Conservation (phyloP, 2,329 filamentous ascomycete species). For the Trichoderma simmonsii region DNA sequence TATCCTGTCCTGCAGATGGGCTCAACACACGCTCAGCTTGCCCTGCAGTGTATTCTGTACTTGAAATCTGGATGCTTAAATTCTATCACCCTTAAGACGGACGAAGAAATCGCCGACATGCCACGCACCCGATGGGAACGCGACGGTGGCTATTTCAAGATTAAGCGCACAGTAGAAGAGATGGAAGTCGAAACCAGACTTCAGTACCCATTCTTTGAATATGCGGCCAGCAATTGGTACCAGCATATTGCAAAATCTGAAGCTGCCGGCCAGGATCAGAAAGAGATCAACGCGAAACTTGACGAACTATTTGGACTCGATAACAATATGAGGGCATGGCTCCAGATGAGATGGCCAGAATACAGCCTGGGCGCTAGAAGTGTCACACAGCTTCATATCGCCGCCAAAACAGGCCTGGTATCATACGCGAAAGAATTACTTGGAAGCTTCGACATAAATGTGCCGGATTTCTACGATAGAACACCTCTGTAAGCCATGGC, state of each 20-base stretch:
- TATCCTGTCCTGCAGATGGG: conserved; percentile 24
- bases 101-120: not conserved
- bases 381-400: conserved; percentile 21
- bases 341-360: conserved; percentile 19
- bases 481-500: conserved; percentile 25
- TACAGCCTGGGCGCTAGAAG: not conserved
- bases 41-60: conserved; percentile 24
- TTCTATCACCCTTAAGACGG: not conserved
- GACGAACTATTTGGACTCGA: conserved; percentile 17
- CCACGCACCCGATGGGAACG: not conserved
- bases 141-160: not conserved
- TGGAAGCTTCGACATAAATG: conserved; percentile 19
- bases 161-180: not conserved
- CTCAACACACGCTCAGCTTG: conserved; percentile 24
- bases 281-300: conserved; percentile 15
- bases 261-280: conserved; percentile 21
- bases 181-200: conserved; percentile 14
- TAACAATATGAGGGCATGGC: conserved; percentile 17
- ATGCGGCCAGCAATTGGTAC: conserved; percentile 32
- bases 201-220: conserved; percentile 29
- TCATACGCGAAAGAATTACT: conserved; percentile 24
- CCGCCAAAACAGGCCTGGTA: conserved; percentile 21
- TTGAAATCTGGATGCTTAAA: conserved; percentile 23
- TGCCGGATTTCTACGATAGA: conserved; percentile 13
- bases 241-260: conserved; percentile 27